These are phyloP conservation scores for Kalmanozyma brasiliensis DNA, from an alignment of 1,284 basidiomycete species.

Conservation along the genomic window DNA sequence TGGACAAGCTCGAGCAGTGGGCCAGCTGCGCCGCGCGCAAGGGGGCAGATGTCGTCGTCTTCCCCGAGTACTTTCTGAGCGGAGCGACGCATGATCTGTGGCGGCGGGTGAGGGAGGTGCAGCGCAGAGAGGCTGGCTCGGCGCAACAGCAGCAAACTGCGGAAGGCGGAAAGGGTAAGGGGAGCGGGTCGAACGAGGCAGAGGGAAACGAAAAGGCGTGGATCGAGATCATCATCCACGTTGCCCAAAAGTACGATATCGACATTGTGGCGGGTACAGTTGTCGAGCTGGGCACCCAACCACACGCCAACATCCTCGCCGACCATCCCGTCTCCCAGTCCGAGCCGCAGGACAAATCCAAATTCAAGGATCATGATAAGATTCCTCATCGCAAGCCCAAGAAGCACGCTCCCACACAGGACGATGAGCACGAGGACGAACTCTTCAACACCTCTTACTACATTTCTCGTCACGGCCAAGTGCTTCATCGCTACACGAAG, in stretches of 20 bases:
- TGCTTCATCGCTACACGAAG: slow-evolving; percentile 62
- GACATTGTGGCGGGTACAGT: slow-evolving; percentile 66
- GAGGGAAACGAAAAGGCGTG: slow-evolving; percentile 47
- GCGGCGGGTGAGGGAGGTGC: slow-evolving; percentile 24
- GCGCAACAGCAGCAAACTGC: background rate
- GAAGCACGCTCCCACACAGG: background rate
- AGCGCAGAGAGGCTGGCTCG: slow-evolving; percentile 9
- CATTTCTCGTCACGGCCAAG: slow-evolving; percentile 46
- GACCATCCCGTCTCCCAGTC: slow-evolving; percentile 19
- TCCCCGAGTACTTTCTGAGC: slow-evolving; percentile 66
- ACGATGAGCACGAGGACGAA: slow-evolving; percentile 15
- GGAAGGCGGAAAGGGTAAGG: background rate
- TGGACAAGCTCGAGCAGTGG: slow-evolving; percentile 45
- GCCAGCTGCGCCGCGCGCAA: slow-evolving; percentile 23
- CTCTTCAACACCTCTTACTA: slow-evolving; percentile 67
- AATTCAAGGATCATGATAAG: slow-evolving; percentile 11
- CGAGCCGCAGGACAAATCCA: background rate
- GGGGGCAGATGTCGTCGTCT: slow-evolving; percentile 60
- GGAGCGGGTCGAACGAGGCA: slow-evolving; percentile 2
- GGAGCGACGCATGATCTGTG: slow-evolving; percentile 59
- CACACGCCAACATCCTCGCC: slow-evolving; percentile 19
- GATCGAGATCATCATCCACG: slow-evolving; percentile 43
- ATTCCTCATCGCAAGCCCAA: slow-evolving; percentile 17
- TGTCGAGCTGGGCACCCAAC: slow-evolving; percentile 53
- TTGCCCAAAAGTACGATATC: slow-evolving; percentile 50